Percentiles rank a stretch among this genome's conserved stretches.
Conservation (phyloP, 805 yeast species). For the Lipomyces kockii region DNA sequence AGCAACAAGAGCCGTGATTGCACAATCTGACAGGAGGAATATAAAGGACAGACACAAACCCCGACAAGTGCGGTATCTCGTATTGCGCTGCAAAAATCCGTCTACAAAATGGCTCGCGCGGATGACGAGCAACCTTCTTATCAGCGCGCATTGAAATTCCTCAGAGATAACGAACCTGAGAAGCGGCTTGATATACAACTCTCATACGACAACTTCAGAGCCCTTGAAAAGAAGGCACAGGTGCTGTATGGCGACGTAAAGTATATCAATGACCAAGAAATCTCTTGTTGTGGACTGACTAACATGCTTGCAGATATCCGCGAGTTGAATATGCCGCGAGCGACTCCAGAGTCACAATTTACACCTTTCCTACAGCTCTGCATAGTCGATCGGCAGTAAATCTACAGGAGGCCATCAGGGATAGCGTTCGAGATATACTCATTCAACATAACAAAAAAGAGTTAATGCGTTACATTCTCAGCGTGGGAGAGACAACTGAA, state of each 20-base stretch:
- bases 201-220: not conserved
- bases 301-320: not conserved
- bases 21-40: too few species aligned
- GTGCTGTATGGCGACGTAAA: not conserved
- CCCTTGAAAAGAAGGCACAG: not conserved
- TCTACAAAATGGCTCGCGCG: too few species aligned
- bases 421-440: not conserved
- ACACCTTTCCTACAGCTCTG: not conserved
- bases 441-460: not conserved
- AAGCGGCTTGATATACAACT: not conserved
- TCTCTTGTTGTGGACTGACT: not conserved
- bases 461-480: too few species aligned
- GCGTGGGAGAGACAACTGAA: not conserved
- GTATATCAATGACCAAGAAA: not conserved
- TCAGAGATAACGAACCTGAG: not conserved
- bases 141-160: not conserved
- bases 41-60: too few species aligned
- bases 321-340: not conserved
- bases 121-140: too few species aligned
- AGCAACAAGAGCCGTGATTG: too few species aligned
- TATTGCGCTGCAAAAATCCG: too few species aligned
- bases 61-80: too few species aligned
- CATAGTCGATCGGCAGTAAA: too few species aligned
- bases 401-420: not conserved
- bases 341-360: not conserved